Conservation (phyloP, 345 rosid species). For the Firmiana major region DNA sequence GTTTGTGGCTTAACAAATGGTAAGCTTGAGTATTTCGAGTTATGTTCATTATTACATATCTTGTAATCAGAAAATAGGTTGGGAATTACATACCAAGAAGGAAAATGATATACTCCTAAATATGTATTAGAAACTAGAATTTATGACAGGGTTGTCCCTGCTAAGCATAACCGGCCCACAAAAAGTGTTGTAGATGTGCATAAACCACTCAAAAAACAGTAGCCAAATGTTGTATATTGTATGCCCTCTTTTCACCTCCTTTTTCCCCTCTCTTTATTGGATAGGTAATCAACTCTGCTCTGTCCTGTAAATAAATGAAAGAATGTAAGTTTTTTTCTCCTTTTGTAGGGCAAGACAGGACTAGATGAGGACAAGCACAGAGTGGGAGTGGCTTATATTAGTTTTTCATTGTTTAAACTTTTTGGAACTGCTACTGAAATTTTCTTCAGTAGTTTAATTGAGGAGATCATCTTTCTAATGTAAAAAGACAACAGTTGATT, state of each 20-base stretch:
- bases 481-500: conserved; percentile 12
- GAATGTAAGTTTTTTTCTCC: conserved; percentile 33
- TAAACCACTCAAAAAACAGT: neutral
- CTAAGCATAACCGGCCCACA: neutral
- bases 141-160: neutral
- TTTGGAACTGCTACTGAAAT: conserved; percentile 15
- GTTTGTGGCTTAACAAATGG: neutral
- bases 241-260: neutral
- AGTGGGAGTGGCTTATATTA: conserved; percentile 40
- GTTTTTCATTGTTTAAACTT: conserved; percentile 24
- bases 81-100: neutral
- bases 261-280: neutral
- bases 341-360: conserved; percentile 84
- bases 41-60: neutral
- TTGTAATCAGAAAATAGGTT: neutral
- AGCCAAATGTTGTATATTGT: neutral
- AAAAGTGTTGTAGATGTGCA: neutral
- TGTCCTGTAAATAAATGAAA: conserved; percentile 34
- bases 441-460: conserved; percentile 8
- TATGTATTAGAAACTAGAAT: neutral
- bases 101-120: neutral
- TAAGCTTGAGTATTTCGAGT: neutral
- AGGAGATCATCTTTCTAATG: conserved; percentile 15
- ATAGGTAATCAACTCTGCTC: conserved; percentile 16
- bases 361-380: conserved; percentile 73